Base-by-base conservation (phyloP, 2,329 filamentous ascomycete genomes). In the Thielaviopsis musarum region DNA sequence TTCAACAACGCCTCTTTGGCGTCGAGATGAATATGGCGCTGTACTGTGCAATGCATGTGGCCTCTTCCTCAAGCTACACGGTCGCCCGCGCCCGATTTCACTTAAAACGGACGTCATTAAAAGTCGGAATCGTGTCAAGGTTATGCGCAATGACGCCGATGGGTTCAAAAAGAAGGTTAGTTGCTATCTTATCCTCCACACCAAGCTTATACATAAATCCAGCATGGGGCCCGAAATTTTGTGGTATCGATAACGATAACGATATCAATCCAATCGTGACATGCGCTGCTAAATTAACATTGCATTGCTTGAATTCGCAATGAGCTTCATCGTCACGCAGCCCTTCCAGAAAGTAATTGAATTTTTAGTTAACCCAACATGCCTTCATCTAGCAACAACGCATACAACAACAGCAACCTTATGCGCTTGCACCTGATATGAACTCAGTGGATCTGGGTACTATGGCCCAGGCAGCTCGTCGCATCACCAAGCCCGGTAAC, bases 61-160 rank as follows among this genome's bases (percentile, higher is more conserved):
- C 62, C 80, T 98, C 60, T 98, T 97, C 73, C 80, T 97, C 67
- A 98, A 98, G 79, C 80, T 98, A 65, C 93, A 98, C 70, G 91
- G 91, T 64, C 87, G 91, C 26, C 83, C 93, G 62, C 85, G 93
- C 60, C 93, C 93, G 65, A 96, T 95, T 70, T 95, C 88, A 66
- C 80, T 98, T 67, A 98, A 98, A 79, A 97, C 93, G 55, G 93
- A 98, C 76, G 91, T 97, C 65, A 98, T 98, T 76, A 98, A 98
- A 78, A 96, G 91, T 76, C 89, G 93, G 68, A 98, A 98, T 74
- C 84, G 93, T 64, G 91, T 97, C 66, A 97, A 97, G 78, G 93
- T 90, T 28, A 81, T 82, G 71, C 80, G 81, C 58, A 82, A 87
- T 9, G 88, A 91, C 67, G 81, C 87, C 63, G 83, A 61, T 45